These are phyloP conservation scores for Fraxinus sp. DNA, from an alignment of 305 asterid genomes.

Conservation along the genomic window DNA sequence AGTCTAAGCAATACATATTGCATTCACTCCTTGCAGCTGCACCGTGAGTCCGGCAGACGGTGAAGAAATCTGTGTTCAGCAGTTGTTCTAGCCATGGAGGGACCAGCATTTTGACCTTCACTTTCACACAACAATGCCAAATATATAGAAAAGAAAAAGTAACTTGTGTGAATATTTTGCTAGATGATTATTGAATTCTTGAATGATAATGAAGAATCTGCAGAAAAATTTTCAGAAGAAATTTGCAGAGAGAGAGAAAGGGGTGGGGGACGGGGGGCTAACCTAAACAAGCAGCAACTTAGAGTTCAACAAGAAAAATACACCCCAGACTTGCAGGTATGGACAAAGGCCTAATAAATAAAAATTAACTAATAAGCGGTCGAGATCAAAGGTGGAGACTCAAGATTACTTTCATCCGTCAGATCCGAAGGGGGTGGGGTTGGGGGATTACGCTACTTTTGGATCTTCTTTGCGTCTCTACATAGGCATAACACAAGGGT, in stretches of 20 bases:
- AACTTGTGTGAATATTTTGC: not conserved
- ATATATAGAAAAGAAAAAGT: not conserved
- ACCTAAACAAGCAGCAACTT: slow-evolving; percentile 93
- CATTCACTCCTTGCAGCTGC: slow-evolving; percentile 87
- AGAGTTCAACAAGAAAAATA: slow-evolving; percentile 67
- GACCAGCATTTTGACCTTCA: slow-evolving; percentile 54
- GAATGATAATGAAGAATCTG: slow-evolving; percentile 31
- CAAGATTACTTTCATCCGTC: slow-evolving; percentile 35
- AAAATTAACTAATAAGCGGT: slow-evolving; percentile 28
- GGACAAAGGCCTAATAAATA: slow-evolving; percentile 34
- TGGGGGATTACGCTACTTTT: slow-evolving; percentile 67
- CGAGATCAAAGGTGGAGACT: slow-evolving; percentile 46
- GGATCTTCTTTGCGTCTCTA: slow-evolving; percentile 74
- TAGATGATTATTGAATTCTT: slow-evolving; percentile 24
- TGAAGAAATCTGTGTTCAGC: slow-evolving; percentile 61
- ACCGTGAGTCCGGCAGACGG: slow-evolving; percentile 70
- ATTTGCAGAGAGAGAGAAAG: not conserved
- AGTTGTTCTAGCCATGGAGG: slow-evolving; percentile 92
- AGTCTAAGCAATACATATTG: slow-evolving; percentile 86
- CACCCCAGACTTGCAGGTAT: slow-evolving; percentile 28
- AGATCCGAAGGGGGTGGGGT: slow-evolving; percentile 39
- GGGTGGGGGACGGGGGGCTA: slow-evolving; percentile 28
- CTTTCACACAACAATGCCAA: not conserved
- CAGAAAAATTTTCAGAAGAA: slow-evolving; percentile 6
- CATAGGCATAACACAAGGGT: slow-evolving; percentile 50